Evolutionary conservation across 1,284 basidiomycete species (phyloP).

Genomic region (Ustilago hordei): DNA sequence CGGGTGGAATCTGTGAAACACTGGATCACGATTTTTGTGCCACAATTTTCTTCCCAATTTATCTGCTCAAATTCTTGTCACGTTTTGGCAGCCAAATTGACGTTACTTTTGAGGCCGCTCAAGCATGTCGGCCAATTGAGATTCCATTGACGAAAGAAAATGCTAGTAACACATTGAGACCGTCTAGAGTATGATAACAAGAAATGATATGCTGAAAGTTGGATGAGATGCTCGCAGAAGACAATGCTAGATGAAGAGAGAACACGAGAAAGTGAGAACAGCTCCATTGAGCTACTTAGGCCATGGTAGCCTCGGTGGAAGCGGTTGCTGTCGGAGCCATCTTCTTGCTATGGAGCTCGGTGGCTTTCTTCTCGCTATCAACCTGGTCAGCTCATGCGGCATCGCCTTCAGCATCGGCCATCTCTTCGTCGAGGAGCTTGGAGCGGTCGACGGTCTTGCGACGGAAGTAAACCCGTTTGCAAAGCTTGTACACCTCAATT

Average conservation of each 20-base stretch:
- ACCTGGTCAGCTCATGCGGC: neutral
- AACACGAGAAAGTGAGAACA: neutral
- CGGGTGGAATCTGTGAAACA: too few relatives aligned
- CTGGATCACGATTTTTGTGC: too few relatives aligned
- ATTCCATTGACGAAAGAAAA: neutral
- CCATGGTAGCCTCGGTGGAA: constrained; percentile 29
- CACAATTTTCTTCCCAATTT: too few relatives aligned
- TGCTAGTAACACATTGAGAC: neutral
- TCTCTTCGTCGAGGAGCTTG: constrained; percentile 44
- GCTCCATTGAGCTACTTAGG: neutral
- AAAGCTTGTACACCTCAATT: constrained; percentile 64
- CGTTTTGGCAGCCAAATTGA: too few relatives aligned
- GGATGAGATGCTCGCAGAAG: neutral
- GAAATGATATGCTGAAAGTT: too few relatives aligned
- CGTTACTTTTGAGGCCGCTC: too few relatives aligned
- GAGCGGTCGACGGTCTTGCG: constrained; percentile 20
- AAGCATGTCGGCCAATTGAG: neutral
- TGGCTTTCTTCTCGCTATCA: constrained; percentile 11
- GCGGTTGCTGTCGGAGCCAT: constrained; percentile 31
- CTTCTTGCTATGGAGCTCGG: constrained; percentile 31
- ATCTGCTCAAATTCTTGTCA: too few relatives aligned
- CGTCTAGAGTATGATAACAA: neutral
- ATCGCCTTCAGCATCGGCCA: constrained; percentile 12
- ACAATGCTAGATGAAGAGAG: constrained; percentile 9
- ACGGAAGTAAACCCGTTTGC: constrained; percentile 59